Conservation (phyloP, 2,329 filamentous ascomycete genomes). For the Botryotinia convoluta region DNA sequence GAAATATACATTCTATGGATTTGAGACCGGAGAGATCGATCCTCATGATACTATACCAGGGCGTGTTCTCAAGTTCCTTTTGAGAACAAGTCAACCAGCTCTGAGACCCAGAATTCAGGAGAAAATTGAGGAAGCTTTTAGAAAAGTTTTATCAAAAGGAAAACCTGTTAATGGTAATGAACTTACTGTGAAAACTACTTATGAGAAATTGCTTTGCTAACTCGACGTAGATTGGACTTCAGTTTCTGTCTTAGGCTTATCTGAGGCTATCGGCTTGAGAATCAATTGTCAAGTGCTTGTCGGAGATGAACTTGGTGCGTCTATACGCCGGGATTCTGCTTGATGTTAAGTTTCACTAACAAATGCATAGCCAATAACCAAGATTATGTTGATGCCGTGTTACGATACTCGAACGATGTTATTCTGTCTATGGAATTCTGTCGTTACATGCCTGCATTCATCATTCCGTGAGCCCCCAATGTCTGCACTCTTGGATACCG, state of each 20-base stretch:
- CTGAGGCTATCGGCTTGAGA: neutral
- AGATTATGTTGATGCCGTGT: neutral
- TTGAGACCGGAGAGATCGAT: neutral
- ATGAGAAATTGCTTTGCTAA: neutral
- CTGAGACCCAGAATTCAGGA: neutral
- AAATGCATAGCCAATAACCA: neutral
- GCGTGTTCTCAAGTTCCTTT: neutral
- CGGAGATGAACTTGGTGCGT: neutral
- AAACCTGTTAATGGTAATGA: neutral
- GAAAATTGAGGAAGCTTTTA: neutral
- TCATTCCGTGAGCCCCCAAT: neutral
- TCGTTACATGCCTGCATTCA: constrained; percentile 1
- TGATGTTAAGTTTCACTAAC: neutral
- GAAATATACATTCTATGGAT: neutral
- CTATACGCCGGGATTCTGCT: neutral
- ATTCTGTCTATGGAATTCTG: neutral
- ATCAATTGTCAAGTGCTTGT: constrained; percentile 4
- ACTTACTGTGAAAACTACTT: neutral
- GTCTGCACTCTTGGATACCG: neutral
- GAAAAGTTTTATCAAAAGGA: neutral
- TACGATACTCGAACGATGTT: neutral
- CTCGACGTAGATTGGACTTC: neutral
- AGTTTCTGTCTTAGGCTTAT: neutral
- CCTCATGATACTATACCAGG: neutral
- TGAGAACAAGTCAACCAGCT: neutral